A percentile compares a stretch with the other conserved stretches of the same genome.
Conservation (phyloP, 1,284 basidiomycete genomes). For the Exobasidium rhododendri region DNA sequence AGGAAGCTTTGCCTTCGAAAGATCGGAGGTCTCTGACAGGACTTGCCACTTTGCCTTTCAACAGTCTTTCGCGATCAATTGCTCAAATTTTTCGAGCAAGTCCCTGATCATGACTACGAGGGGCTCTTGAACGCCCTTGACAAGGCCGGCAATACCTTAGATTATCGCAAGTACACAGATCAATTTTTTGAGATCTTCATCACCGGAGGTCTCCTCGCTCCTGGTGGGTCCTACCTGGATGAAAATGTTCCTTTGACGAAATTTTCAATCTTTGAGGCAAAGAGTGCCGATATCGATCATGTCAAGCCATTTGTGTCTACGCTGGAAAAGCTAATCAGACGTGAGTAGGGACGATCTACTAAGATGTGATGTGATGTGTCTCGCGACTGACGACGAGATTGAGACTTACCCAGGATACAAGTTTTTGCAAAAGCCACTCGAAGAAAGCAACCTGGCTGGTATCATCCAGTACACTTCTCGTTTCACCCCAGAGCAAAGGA, state of each 20-base stretch:
- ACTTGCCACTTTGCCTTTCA: neutral
- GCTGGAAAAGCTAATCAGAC: slow-evolving; percentile 89
- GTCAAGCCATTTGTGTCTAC: slow-evolving; percentile 89
- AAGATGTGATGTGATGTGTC: slow-evolving; percentile 14
- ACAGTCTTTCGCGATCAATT: slow-evolving; percentile 91
- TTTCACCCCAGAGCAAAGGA: slow-evolving; percentile 57
- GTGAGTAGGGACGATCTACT: slow-evolving; percentile 58
- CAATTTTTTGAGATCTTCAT: slow-evolving; percentile 91
- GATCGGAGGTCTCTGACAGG: slow-evolving; percentile 20
- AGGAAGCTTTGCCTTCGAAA: neutral
- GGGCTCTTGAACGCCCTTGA: slow-evolving; percentile 75
- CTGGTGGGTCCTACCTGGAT: slow-evolving; percentile 85
- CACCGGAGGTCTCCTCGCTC: slow-evolving; percentile 83
- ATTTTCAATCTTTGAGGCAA: slow-evolving; percentile 78
- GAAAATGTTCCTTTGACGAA: slow-evolving; percentile 75
- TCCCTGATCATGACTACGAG: slow-evolving; percentile 75
- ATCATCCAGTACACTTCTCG: slow-evolving; percentile 80
- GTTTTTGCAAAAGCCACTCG: slow-evolving; percentile 93
- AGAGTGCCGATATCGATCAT: slow-evolving; percentile 24
- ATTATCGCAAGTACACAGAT: slow-evolving; percentile 75
- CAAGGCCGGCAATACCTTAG: slow-evolving; percentile 84
- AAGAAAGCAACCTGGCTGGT: slow-evolving; percentile 75
- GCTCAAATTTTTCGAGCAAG: slow-evolving; percentile 85
- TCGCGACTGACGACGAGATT: too few species aligned
- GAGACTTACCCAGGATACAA: slow-evolving; percentile 87